Evolutionary conservation across 768 basidiomycete species (phyloP), one percentile per base, ranked within the genome.

Genomic region (Boletus huronensis): DNA sequence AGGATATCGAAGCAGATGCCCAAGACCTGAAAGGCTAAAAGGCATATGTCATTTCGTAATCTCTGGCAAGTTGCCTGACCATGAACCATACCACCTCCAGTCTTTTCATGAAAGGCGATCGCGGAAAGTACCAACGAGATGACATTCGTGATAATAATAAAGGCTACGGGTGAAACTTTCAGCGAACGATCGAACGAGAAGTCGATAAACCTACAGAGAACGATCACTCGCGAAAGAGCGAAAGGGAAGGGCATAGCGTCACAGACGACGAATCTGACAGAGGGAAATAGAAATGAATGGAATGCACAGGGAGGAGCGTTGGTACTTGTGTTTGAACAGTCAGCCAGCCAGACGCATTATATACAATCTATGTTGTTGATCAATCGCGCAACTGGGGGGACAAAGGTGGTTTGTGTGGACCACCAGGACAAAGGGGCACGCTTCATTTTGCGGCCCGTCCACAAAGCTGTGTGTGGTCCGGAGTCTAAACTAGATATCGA

Each of bases 171-270:
- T 16, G 32, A 36, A 29, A n/a, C 25, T 5, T 46, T 65, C 43
- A 53, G 21, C 28, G 29, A 39, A 34, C 9, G 31, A 32, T 17
- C 26, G 36, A 21, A 40, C 23, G 6, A 45, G n/a, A 19, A 35
- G 13, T 19, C 7, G 46, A 50, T 29, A 9, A 3, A 54, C 70
- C 10, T 38, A 63, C 68, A 43, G 50, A 71, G 54, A 43, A 54
- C 32, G 34, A 68, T 39, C 1, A 23, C 32, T 48, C 63, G 68
- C 21, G 10, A 58, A 48, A 61, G 61, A 50, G 59, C 19, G 38
- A 63, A 65, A 28, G 58, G 52, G 44, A 70, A 68, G 14, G 66
- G 19, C 67, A 68, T 70, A 44, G 39, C 48, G 63, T 62, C 62
- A 56, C 69, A 48, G 63, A 70, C 67, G 51, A 39, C 59, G 48